Evolutionary conservation across 2,329 filamentous ascomycete species (phyloP), one percentile per base, ranked within the genome.

Genomic region (Trichoderma citrinoviride): DNA sequence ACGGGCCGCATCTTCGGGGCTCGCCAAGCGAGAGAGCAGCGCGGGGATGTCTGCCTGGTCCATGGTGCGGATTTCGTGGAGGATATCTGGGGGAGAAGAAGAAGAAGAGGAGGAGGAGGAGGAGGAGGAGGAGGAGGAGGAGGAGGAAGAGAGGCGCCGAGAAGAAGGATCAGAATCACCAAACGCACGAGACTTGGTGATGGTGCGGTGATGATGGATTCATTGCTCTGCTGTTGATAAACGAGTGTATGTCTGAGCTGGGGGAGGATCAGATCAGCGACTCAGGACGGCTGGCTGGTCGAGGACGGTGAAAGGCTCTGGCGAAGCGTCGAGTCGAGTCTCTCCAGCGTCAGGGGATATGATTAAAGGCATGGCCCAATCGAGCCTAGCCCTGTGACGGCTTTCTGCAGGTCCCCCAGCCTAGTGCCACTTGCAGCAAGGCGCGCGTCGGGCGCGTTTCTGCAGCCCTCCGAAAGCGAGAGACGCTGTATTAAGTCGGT

Each of bases 1-100:
- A 74, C 93, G 92, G 71, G 92, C 89, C 64, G 92, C 93, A 82
- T 99, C 95, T 79, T 97, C 87, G 71, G 89, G 85, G 78, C 86
- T 88, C 46, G 84, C 81, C 67, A 89, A 80, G 69, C 86, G 86
- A 79, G 85, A 81, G 71, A 89, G 80, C 70, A 89, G 82, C 75
- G 84, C 83, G 55, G 87, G 87, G 70, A 89, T 87, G 71, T 89
- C 87, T 71, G 85, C 85, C 78, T 88, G 86, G 73, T 89, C 87
- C 87, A 89, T 87, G 68, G 68, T 72, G 67, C 56, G 50, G 19
- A 25, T 37, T 52, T 67, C 49, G 60, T 7, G 33, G 58, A 21
- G 54, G 21, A 19, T 61, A 41, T 67, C 46, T 57, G 57, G 61
- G 49, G 25, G 46, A 49, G 10, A 23, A 49, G 41, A 43, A 37